A percentile compares a stretch with the other conserved stretches of the same genome.
These are phyloP conservation scores for Atalantia buxifolia DNA, from an alignment of 345 rosid genomes.

Conservation along the genomic window DNA sequence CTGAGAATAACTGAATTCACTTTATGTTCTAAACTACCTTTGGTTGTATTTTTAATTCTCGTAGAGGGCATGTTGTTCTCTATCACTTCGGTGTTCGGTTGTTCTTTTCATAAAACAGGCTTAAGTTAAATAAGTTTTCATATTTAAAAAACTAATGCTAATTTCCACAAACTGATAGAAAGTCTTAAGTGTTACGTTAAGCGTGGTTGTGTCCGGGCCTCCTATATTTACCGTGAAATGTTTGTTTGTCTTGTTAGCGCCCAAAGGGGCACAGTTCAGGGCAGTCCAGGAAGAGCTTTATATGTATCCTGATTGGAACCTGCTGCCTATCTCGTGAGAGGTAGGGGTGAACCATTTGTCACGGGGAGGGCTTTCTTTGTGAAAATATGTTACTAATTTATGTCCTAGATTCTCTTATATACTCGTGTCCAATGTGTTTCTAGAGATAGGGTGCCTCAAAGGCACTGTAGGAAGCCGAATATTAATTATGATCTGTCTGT, in stretches of 20 bases:
- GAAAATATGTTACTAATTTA: slow-evolving; percentile 3
- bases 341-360: slow-evolving; percentile 31
- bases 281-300: slow-evolving; percentile 34
- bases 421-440: not conserved
- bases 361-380: slow-evolving; percentile 19
- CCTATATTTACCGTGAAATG: slow-evolving; percentile 17
- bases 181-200: not conserved
- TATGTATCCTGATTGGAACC: slow-evolving; percentile 36
- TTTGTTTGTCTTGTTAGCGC: slow-evolving; percentile 37
- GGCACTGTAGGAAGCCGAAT: not conserved
- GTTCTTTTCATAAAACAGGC: not conserved
- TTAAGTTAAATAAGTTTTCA: not conserved
- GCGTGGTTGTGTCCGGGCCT: slow-evolving; percentile 11
- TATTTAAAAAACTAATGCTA: not conserved
- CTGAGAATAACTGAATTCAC: not conserved
- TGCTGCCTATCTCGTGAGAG: slow-evolving; percentile 56
- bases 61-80: not conserved
- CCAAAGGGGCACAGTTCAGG: slow-evolving; percentile 38
- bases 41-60: not conserved
- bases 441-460: not conserved
- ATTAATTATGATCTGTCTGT: not conserved
- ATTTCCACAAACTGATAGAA: not conserved
- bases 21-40: not conserved
- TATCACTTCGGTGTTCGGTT: not conserved
- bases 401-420: not conserved